Evolutionary conservation across 768 basidiomycete genomes (phyloP).

Genomic region (Boletus pseudo-olivaceus): DNA sequence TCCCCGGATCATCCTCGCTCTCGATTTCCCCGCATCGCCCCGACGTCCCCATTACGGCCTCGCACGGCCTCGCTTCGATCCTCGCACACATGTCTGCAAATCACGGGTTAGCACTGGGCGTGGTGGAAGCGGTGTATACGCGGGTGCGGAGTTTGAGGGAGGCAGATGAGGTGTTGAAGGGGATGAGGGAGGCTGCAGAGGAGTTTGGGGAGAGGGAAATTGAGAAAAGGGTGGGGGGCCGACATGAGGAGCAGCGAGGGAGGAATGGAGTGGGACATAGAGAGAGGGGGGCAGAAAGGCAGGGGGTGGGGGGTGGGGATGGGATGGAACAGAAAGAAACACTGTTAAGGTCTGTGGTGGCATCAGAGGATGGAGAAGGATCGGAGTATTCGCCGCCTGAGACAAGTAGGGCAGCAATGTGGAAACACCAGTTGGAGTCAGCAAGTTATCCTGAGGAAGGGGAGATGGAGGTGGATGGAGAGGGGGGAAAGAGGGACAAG

Average conservation of each 20-base stretch:
- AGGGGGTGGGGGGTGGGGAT: not conserved
- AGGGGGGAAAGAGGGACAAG: not conserved
- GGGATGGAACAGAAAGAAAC: not conserved
- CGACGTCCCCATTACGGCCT: constrained; percentile 14
- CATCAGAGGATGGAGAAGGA: constrained; percentile 10
- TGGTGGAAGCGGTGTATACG: constrained; percentile 40
- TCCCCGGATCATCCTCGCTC: not conserved
- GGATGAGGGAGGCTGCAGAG: constrained; percentile 39
- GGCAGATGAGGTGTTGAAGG: constrained; percentile 37
- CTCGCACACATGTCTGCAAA: constrained; percentile 42
- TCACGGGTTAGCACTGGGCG: constrained; percentile 40
- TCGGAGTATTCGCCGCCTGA: constrained; percentile 28
- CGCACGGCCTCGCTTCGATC: constrained; percentile 30
- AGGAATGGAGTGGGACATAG: not conserved
- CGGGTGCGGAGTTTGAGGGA: constrained; percentile 33
- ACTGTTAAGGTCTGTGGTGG: constrained; percentile 10
- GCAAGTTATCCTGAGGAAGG: not conserved
- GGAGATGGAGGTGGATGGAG: not conserved
- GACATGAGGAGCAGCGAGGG: no score
- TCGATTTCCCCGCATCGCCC: constrained; percentile 4
- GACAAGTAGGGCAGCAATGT: constrained; percentile 27
- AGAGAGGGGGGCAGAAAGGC: not conserved
- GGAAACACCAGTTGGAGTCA: constrained; percentile 18
- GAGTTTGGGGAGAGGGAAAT: constrained; percentile 19
- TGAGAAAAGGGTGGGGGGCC: not conserved